Base-by-base conservation (phyloP, 2,329 filamentous ascomycete species). In the Dryadomyces quercus-mongolicae region DNA sequence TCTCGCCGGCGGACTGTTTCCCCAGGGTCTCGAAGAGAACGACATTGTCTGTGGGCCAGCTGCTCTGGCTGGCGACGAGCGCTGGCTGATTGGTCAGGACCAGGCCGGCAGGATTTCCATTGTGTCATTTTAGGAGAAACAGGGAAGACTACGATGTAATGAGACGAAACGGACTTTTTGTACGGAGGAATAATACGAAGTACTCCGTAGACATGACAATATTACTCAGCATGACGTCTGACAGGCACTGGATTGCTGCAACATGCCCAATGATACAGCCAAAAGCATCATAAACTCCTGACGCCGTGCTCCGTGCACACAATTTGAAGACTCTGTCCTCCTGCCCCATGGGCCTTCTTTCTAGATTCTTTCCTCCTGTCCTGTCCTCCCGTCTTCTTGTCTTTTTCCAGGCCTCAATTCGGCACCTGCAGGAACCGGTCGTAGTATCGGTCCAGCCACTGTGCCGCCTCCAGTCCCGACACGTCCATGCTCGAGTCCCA, bases 81-180 rank as follows among this genome's bases (percentile, higher is more conserved):
- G 77, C 54, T 84, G 80, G 73, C 53, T 84, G n/a, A 64, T 84
- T 12, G 81, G 81, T 0, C 77, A 84, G 66, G 80, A 80, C 61
- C 58, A 59, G 1, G 62, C 68, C 9, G 71, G 75, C 36, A 70
- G 73, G 56, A 63, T 84, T 48, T 76, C 78, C 0, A 66, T 84
- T 54, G 66, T 77, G 56, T 64, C 72, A 54, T 84, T 84, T 57
- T 74, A 60, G 25, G 25, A 8, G 25, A 8, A 8, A 31, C 25
- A 31, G 4, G 25, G 25, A n/a, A n/a, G 25, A 31, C 25, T 31
- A 31, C 25, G 25, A 31, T 8, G 25, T 31, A 31, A 31, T 31
- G 25, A 31, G 25, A 31, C 25, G 25, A 31, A 31, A n/a, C n/a
- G n/a, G n/a, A n/a, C n/a, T n/a, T n/a, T n/a, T n/a, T n/a, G n/a